phyloP scores from a whole-genome alignment of 805 yeast genomes.

The Starmerella stigmatis region DNA sequence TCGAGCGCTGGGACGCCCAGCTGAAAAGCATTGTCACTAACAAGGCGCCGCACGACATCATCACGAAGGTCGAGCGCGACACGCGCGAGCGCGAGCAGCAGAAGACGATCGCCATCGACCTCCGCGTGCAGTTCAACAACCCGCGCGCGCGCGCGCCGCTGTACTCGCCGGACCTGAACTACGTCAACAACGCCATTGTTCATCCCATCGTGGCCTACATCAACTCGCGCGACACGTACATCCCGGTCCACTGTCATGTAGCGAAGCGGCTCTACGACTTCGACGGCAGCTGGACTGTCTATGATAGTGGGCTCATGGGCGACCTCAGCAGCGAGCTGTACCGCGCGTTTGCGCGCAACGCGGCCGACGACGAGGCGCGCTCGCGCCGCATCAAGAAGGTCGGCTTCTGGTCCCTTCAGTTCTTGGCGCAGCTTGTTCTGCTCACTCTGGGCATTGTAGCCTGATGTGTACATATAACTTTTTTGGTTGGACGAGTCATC shows the following conservation, averaged over 20 bases:
- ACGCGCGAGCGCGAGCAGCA: conserved; percentile 31
- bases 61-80: conserved; percentile 27
- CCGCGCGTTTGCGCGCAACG: conserved; percentile 80
- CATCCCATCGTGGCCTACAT: conserved; percentile 94
- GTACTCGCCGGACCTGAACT: conserved; percentile 77
- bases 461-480: conserved; percentile 22
- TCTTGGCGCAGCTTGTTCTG: conserved; percentile 67
- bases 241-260: conserved; percentile 75
- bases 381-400: conserved; percentile 65
- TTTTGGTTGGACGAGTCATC: not conserved
- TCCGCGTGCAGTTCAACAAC: conserved; percentile 68
- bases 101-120: conserved; percentile 63
- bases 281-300: conserved; percentile 93
- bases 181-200: conserved; percentile 80
- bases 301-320: conserved; percentile 83
- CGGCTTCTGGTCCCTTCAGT: conserved; percentile 86
- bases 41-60: conserved; percentile 21
- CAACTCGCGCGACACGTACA: conserved; percentile 78
- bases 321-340: conserved; percentile 83
- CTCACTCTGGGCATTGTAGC: conserved; percentile 73
- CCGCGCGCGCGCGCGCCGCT: conserved; percentile 85
- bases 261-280: conserved; percentile 72
- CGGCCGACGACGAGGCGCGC: conserved; percentile 74
- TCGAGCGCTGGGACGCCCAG: conserved; percentile 35
- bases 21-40: conserved; percentile 10